A percentile compares a stretch with the other conserved stretches of the same genome.
These are phyloP conservation scores for Geotrichum histeridarum DNA, from an alignment of 1,139 yeast species.

Conservation along the genomic window DNA sequence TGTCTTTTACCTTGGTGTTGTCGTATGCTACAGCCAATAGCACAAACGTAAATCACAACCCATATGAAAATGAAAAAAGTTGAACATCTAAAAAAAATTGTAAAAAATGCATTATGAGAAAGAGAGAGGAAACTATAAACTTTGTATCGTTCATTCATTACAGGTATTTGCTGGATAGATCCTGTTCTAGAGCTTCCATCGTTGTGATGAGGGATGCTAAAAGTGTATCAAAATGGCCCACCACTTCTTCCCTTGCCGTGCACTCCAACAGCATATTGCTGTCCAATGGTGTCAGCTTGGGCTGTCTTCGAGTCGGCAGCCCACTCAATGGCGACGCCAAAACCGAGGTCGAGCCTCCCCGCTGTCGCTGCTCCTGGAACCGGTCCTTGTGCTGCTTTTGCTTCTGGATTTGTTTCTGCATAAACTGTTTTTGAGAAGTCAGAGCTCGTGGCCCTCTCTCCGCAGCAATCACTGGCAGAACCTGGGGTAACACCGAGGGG, in stretches of 20 bases:
- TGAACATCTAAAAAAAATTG: background rate
- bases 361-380: slow-evolving; percentile 5
- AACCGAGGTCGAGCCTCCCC: background rate
- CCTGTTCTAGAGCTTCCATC: slow-evolving; percentile 22
- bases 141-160: background rate
- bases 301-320: slow-evolving; percentile 20
- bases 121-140: background rate
- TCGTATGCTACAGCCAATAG: background rate
- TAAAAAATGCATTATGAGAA: background rate
- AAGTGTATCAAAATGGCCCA: slow-evolving; percentile 30
- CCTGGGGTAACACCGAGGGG: background rate
- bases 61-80: background rate
- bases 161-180: slow-evolving; percentile 7
- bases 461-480: background rate
- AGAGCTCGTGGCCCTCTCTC: slow-evolving; percentile 1
- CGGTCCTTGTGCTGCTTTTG: slow-evolving; percentile 3
- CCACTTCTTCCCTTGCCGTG: slow-evolving; percentile 31
- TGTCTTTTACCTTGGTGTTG: background rate
- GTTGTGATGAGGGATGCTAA: slow-evolving; percentile 31
- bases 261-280: slow-evolving; percentile 32
- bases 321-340: background rate
- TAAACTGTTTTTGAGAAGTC: slow-evolving; percentile 1
- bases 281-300: slow-evolving; percentile 28
- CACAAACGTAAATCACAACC: too few relatives aligned
- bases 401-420: slow-evolving; percentile 4